Evolutionary conservation across 768 basidiomycete species (phyloP), one percentile per base, ranked within the genome.

Genomic region (Coprinellus aureogranulatus): DNA sequence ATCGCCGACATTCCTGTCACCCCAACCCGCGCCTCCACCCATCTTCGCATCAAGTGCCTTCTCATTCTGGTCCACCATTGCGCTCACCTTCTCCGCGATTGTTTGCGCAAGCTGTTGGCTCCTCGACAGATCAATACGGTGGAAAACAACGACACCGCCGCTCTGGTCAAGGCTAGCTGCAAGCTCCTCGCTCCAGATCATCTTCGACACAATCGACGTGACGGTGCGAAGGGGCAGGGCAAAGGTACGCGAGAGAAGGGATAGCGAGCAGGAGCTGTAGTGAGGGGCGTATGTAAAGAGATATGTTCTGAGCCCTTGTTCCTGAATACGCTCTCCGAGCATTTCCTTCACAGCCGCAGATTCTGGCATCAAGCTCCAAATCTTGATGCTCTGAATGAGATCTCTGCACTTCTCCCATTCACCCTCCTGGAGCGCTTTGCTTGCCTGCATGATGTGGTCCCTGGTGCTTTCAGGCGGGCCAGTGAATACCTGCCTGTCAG

Each of bases 391-490:
- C 69, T 94, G 88, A 53, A 98, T 85, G 54, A 99, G 79, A 67
- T 98, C 95, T 46, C 90, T 84, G 66, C 94, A 96, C 67, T 89
- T 87, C 70, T 96, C 91, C 97, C 97, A 99, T 65, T 98, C 94
- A 18, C 96, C 97, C 60, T 90, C 86, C 74, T 98, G 94, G 47
- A 99, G 73, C 1, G 97, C 95, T 73, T 94, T 98, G 74, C 90
- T 92, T 1, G 97, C 97, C 72, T 98, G 96, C 92, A 98, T 97
- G 72, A 99, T 96, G 69, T 98, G 97, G 67, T 99, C 97, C 31
- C 97, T 81, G 30, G 96, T 98, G 66, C 92, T 98, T 74, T 99
- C 97, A n/a, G 94, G 94, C 1, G 95, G 94, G 2, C 95, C 97
- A 23, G 94, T 95, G 73, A 99, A 99, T 11, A 97, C 89, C 75